A percentile compares a stretch with the other conserved stretches of the same genome.
These are phyloP conservation scores for Ophioceras dolichostomum DNA, from an alignment of 2,329 filamentous ascomycete species.

Conservation along the genomic window DNA sequence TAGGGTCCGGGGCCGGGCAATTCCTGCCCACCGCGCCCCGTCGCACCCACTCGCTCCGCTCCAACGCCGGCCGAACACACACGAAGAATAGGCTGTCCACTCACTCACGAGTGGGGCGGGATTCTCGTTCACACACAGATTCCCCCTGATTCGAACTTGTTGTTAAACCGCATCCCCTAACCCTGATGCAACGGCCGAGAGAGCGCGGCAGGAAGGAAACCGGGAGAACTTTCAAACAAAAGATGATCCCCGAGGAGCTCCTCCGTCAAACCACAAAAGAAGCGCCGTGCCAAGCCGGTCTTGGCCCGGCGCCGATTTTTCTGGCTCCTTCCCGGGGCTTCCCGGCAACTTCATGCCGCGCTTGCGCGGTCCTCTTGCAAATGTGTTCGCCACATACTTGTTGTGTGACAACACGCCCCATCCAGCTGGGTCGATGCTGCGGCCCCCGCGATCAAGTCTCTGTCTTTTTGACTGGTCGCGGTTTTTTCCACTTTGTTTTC, in stretches of 20 bases:
- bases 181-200: too few relatives aligned
- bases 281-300: neutral
- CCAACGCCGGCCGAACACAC: too few relatives aligned
- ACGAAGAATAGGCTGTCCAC: slow-evolving; percentile 15
- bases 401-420: neutral
- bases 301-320: neutral
- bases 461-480: slow-evolving; percentile 6
- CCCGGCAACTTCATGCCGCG: too few relatives aligned
- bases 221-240: too few relatives aligned
- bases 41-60: neutral
- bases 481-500: slow-evolving; percentile 1
- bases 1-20: too few relatives aligned
- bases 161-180: slow-evolving; percentile 23
- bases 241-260: too few relatives aligned
- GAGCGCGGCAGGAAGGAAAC: too few relatives aligned
- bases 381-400: too few relatives aligned
- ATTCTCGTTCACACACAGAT: slow-evolving; percentile 6
- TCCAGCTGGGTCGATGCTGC: slow-evolving; percentile 41
- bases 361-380: too few relatives aligned
- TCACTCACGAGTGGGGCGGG: slow-evolving; percentile 16
- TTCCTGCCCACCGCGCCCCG: neutral
- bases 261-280: slow-evolving; percentile 8
- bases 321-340: too few relatives aligned
- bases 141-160: slow-evolving; percentile 9
- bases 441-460: slow-evolving; percentile 23